A percentile compares a stretch with the other conserved stretches of the same genome.
These are phyloP conservation scores for Thielaviopsis populi DNA, from an alignment of 2,329 filamentous ascomycete genomes.

Conservation along the genomic window DNA sequence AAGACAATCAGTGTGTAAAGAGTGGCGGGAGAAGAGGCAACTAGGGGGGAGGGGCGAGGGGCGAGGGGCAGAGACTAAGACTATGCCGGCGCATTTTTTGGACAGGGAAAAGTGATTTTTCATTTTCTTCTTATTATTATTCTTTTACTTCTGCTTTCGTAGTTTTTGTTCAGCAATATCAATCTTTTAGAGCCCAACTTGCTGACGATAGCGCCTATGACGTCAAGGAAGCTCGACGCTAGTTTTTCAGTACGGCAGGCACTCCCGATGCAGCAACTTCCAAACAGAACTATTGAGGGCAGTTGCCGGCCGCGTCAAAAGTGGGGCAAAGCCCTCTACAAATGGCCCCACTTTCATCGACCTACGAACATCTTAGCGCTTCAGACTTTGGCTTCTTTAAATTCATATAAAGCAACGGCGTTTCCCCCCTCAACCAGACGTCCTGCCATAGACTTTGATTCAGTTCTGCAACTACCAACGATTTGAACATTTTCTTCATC, in stretches of 20 bases:
- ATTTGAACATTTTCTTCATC: neutral
- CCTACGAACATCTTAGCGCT: neutral
- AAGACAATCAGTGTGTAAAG: conserved; percentile 65
- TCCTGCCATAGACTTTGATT: neutral
- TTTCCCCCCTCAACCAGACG: neutral
- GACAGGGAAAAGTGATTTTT: conserved; percentile 5
- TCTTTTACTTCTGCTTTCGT: neutral
- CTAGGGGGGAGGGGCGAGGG: neutral
- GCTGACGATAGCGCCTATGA: neutral
- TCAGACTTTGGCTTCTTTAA: neutral
- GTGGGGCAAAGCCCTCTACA: neutral
- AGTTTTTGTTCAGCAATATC: neutral
- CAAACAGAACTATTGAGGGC: neutral
- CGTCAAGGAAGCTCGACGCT: no score
- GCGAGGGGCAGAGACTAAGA: neutral
- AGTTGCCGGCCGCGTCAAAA: neutral
- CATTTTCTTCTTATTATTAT: neutral
- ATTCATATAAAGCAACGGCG: no score
- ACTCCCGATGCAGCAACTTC: neutral
- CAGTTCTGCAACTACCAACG: neutral
- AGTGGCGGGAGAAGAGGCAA: conserved; percentile 7
- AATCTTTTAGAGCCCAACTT: neutral
- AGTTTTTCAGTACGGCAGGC: neutral
- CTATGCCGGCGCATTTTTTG: neutral
- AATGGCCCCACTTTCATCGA: neutral